Percentiles rank a stretch among this genome's conserved stretches.
Evolutionary conservation across 2,329 filamentous ascomycete species (phyloP).

Genomic region (Tothia fuscella): DNA sequence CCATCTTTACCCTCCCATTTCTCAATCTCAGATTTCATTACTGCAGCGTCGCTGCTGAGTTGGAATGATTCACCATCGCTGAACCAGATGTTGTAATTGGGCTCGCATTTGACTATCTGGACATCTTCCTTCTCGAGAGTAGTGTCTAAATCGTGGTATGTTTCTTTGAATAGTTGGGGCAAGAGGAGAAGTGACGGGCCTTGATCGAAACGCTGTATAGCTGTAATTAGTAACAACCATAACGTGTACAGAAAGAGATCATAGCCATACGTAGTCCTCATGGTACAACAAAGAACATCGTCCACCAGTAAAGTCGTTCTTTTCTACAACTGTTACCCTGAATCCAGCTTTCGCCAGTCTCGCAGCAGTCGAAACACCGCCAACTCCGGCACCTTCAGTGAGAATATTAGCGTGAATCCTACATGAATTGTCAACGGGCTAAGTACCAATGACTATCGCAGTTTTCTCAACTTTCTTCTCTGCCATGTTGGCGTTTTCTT

Average conservation of each 20-base stretch:
- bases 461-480: slow-evolving; percentile 1
- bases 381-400: slow-evolving; percentile 51
- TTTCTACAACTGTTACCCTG: slow-evolving; percentile 64
- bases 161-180: slow-evolving; percentile 57
- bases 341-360: slow-evolving; percentile 59
- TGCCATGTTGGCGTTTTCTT: not conserved
- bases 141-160: slow-evolving; percentile 57
- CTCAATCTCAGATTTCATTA: slow-evolving; percentile 61
- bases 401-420: not conserved
- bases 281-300: slow-evolving; percentile 54
- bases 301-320: slow-evolving; percentile 61
- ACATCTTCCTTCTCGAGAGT: slow-evolving; percentile 54
- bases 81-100: slow-evolving; percentile 67
- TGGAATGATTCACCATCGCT: slow-evolving; percentile 52
- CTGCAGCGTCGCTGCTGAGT: slow-evolving; percentile 54
- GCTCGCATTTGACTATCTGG: slow-evolving; percentile 56
- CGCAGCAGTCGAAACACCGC: slow-evolving; percentile 59
- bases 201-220: slow-evolving; percentile 54
- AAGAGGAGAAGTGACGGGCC: slow-evolving; percentile 63
- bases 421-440: not conserved
- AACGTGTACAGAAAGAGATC: slow-evolving; percentile 1
- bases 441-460: slow-evolving; percentile 4
- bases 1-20: slow-evolving; percentile 61
- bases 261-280: slow-evolving; percentile 39
- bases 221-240: slow-evolving; percentile 11